phyloP scores from a whole-genome alignment of 176 grass and related monocot genomes.

The Coix lacrymajobi region DNA sequence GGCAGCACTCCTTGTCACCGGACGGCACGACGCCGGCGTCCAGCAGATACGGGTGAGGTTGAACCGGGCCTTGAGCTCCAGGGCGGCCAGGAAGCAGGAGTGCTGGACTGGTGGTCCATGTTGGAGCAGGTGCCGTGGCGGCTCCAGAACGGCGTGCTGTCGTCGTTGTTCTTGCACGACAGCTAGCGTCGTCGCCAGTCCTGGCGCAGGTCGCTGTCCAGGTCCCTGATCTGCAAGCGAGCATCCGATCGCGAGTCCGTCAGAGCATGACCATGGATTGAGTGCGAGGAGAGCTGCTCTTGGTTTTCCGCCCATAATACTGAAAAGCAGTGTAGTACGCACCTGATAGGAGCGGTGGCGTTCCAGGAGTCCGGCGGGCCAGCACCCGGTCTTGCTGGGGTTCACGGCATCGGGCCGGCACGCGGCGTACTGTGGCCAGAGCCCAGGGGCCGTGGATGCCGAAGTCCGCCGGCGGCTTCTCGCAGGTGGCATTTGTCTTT shows the following conservation, averaged over 20 bases:
- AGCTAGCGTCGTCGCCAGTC: constrained; percentile 47
- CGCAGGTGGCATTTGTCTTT: neutral
- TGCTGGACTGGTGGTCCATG: constrained; percentile 31
- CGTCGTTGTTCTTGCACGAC: constrained; percentile 24
- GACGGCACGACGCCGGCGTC: constrained; percentile 29
- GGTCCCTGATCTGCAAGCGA: constrained; percentile 33
- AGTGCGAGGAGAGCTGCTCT: no score
- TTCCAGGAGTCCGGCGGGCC: constrained; percentile 16
- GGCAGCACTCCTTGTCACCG: neutral
- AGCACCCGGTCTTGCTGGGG: neutral
- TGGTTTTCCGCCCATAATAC: no score
- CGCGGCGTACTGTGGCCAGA: constrained; percentile 42
- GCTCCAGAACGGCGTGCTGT: constrained; percentile 32
- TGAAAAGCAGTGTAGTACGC: no score
- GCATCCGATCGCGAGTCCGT: neutral
- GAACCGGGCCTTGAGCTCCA: neutral
- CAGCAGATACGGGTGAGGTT: constrained; percentile 25
- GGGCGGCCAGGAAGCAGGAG: constrained; percentile 31
- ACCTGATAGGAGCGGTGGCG: neutral
- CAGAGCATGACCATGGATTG: no score
- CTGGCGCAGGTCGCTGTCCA: constrained; percentile 9
- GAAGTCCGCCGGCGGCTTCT: constrained; percentile 39
- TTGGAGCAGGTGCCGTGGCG: constrained; percentile 44
- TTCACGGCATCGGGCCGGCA: neutral
- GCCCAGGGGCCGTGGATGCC: constrained; percentile 55